Evolutionary conservation across 441 rosid species (phyloP).

Genomic region (Pelargonium exstipulatum): DNA sequence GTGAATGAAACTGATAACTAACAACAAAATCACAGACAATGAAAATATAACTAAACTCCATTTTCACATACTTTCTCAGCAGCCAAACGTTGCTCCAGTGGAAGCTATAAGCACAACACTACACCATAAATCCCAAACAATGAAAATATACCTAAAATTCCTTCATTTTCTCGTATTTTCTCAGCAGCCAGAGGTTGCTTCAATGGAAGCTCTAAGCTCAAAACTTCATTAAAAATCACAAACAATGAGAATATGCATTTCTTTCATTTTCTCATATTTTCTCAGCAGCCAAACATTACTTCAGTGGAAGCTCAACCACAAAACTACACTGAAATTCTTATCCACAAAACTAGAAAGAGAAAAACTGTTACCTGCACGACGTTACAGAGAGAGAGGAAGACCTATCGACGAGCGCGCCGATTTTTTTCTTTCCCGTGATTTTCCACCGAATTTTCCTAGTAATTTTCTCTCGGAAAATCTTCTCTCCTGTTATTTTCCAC

Average conservation of each 20-base stretch:
- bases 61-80: not conserved
- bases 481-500: conserved; percentile 5
- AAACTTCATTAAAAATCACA: not conserved
- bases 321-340: not conserved
- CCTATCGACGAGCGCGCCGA: not conserved
- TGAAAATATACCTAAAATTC: not conserved
- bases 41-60: not conserved
- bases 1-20: not conserved
- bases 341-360: not conserved
- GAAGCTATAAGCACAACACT: conserved; percentile 1
- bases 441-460: not conserved
- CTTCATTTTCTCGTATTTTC: not conserved
- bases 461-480: conserved; percentile 4
- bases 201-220: conserved; percentile 1
- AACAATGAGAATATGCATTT: not conserved
- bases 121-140: not conserved
- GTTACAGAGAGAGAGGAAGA: not conserved
- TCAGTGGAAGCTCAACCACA: conserved; percentile 8
- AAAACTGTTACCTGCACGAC: conserved; percentile 15
- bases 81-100: conserved; percentile 10
- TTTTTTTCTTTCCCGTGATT: not conserved
- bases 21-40: not conserved
- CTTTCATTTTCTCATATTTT: not conserved
- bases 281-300: conserved; percentile 12
- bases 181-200: conserved; percentile 12